Conservation (phyloP, 768 basidiomycete species). For the Pulveroboletus ravenelii region DNA sequence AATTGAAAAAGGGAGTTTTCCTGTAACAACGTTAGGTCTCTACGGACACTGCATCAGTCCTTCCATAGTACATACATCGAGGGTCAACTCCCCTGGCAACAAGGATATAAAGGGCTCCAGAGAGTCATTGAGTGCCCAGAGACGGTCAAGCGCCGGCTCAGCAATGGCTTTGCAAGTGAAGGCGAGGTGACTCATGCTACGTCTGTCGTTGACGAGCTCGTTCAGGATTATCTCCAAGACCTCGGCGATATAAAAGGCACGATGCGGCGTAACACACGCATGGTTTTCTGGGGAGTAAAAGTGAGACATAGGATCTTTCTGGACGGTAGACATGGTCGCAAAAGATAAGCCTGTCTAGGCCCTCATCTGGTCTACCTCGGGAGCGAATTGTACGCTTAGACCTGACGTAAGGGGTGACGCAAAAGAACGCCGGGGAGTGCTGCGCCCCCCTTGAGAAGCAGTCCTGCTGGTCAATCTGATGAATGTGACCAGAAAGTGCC, state of each 20-base stretch:
- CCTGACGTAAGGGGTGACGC: conserved; percentile 10
- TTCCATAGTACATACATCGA: conserved; percentile 15
- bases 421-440: neutral
- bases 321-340: conserved; percentile 5
- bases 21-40: conserved; percentile 11
- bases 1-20: conserved; percentile 17
- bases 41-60: neutral
- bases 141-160: conserved; percentile 20
- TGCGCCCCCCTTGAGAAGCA: neutral
- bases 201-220: conserved; percentile 14
- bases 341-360: neutral
- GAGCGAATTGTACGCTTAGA: too few relatives aligned
- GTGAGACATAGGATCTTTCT: neutral
- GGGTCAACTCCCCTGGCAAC: conserved; percentile 17
- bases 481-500: neutral
- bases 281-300: neutral
- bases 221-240: conserved; percentile 22
- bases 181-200: conserved; percentile 15
- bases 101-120: conserved; percentile 23
- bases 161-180: conserved; percentile 18
- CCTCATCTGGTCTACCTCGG: too few relatives aligned
- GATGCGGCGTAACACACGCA: neutral
- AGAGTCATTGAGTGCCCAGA: conserved; percentile 23
- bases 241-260: conserved; percentile 18
- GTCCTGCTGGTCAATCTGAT: neutral